Evolutionary conservation across 2,329 filamentous ascomycete genomes (phyloP).

Genomic region (Trichoderma sp.): DNA sequence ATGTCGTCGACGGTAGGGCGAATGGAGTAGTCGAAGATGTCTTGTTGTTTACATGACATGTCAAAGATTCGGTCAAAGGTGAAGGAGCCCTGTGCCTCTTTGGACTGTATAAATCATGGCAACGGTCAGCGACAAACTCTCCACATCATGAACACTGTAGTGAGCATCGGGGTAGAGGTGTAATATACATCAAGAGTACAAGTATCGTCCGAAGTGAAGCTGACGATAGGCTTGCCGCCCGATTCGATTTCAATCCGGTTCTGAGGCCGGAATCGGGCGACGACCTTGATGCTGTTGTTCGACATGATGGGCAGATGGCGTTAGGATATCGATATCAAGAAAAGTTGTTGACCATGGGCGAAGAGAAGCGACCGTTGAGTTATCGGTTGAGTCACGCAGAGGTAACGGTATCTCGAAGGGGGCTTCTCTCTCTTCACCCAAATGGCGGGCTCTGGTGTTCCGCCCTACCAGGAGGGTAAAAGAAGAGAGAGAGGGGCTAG

Average conservation of each 20-base stretch:
- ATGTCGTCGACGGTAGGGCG: constrained; percentile 95
- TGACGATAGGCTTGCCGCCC: constrained; percentile 88
- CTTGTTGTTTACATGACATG: constrained; percentile 83
- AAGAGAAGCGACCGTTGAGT: not conserved
- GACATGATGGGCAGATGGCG: constrained; percentile 47
- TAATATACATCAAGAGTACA: constrained; percentile 74
- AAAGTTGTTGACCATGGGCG: constrained; percentile 29
- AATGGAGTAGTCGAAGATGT: constrained; percentile 98
- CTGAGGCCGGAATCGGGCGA: constrained; percentile 95
- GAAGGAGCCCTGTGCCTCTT: constrained; percentile 79
- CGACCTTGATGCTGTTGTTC: constrained; percentile 75
- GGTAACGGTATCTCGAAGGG: constrained; percentile 12
- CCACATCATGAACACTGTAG: not conserved
- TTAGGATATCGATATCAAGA: constrained; percentile 25
- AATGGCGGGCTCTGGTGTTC: constrained; percentile 14
- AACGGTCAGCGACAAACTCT: not conserved
- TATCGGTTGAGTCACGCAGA: constrained; percentile 7
- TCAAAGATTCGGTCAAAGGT: constrained; percentile 98
- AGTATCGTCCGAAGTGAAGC: constrained; percentile 85
- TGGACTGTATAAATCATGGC: constrained; percentile 62
- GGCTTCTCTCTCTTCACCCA: constrained; percentile 16
- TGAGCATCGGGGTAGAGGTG: not conserved
- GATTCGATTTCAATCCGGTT: constrained; percentile 90
- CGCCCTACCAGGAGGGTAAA: not conserved
- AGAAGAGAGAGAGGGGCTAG: not conserved